These are phyloP conservation scores for Cotoneaster glaucophyllus DNA, from an alignment of 306 rosid genomes.

Conservation along the genomic window DNA sequence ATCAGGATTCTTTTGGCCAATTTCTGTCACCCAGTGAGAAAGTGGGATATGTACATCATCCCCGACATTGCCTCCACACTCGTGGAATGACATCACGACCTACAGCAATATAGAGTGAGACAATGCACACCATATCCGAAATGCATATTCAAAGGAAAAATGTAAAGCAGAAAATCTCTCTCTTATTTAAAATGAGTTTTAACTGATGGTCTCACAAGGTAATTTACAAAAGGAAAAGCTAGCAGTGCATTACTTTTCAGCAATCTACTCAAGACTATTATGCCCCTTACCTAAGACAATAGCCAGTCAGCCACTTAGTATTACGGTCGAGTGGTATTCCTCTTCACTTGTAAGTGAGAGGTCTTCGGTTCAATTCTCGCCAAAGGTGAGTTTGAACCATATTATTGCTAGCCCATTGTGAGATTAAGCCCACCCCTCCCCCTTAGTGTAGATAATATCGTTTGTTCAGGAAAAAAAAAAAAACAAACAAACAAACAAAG, in stretches of 20 bases:
- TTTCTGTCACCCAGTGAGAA: constrained; percentile 79
- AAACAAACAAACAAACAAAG: too few relatives aligned
- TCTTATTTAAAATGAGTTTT: not conserved
- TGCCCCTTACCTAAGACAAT: not conserved
- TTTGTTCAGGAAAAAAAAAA: too few relatives aligned
- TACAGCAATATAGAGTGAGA: not conserved
- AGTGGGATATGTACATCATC: constrained; percentile 82
- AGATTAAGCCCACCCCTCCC: too few relatives aligned
- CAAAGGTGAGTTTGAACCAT: too few relatives aligned
- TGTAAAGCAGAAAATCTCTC: not conserved
- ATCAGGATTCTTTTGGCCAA: constrained; percentile 70
- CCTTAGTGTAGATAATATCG: too few relatives aligned
- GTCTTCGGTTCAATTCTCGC: too few relatives aligned
- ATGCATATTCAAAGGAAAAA: not conserved
- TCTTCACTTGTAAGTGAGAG: too few relatives aligned
- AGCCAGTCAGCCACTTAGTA: not conserved
- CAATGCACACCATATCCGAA: not conserved
- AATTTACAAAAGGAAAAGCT: not conserved
- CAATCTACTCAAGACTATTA: not conserved
- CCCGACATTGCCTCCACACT: constrained; percentile 84
- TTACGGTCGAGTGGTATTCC: too few relatives aligned
- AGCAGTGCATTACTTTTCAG: not conserved
- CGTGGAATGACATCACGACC: constrained; percentile 83
- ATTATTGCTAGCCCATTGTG: too few relatives aligned
- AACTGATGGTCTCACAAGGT: not conserved